These are phyloP conservation scores for Didymella sp. DNA, from an alignment of 2,329 filamentous ascomycete genomes.

Conservation along the genomic window DNA sequence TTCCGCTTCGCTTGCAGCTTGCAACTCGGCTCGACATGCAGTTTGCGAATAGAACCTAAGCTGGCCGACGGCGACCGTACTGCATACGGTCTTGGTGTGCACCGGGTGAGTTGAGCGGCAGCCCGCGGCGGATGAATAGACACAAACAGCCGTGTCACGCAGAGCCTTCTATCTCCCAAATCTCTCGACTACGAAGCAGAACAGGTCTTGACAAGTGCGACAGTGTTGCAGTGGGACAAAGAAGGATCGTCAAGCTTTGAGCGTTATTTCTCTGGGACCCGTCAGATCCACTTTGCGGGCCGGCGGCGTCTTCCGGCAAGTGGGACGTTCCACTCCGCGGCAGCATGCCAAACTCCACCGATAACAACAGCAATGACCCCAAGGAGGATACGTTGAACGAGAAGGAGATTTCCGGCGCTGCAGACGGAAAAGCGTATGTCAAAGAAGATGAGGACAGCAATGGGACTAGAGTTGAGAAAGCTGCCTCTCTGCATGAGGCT, in stretches of 20 bases:
- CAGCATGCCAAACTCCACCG: slow-evolving; percentile 17
- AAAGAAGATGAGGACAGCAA: background rate
- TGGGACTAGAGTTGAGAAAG: background rate
- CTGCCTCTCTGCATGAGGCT: background rate
- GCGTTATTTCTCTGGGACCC: background rate
- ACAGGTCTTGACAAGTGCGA: background rate
- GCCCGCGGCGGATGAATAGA: background rate
- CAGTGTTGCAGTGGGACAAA: background rate
- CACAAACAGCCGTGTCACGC: slow-evolving; percentile 3
- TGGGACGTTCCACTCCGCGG: background rate
- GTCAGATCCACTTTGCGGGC: slow-evolving; percentile 10
- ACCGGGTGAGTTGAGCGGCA: background rate
- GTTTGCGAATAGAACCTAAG: slow-evolving; percentile 2
- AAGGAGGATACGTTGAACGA: background rate
- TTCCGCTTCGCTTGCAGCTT: slow-evolving; percentile 16
- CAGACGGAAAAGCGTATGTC: background rate
- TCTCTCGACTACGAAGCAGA: background rate
- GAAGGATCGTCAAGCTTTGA: slow-evolving; percentile 3
- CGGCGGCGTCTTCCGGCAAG: slow-evolving; percentile 16
- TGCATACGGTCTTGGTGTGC: slow-evolving; percentile 9
- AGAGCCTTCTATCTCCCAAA: background rate
- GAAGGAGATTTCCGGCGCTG: background rate
- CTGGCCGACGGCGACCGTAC: slow-evolving; percentile 4
- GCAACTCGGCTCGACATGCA: slow-evolving; percentile 10
- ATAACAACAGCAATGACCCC: background rate